These are phyloP conservation scores for Diaporthe humulicola DNA, from an alignment of 2,329 filamentous ascomycete species.

Conservation along the genomic window DNA sequence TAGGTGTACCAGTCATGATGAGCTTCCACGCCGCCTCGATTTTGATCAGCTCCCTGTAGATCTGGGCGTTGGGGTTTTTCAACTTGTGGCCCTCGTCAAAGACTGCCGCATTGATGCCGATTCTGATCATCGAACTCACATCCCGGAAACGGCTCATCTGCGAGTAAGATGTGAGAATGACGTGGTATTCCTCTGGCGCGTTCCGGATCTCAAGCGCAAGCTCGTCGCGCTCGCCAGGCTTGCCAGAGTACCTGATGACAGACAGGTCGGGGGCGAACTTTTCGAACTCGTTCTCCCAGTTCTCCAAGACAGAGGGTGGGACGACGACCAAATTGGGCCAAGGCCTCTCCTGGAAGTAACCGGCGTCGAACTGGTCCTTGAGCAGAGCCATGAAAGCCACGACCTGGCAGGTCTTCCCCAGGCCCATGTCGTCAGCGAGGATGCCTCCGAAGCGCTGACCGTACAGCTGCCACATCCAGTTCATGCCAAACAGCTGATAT, in stretches of 20 bases:
- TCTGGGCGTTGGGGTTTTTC: constrained; percentile 87
- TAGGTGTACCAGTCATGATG: constrained; percentile 88
- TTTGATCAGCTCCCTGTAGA: constrained; percentile 83
- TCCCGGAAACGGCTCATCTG: constrained; percentile 69
- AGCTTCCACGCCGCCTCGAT: constrained; percentile 88
- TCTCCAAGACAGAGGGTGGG: constrained; percentile 92
- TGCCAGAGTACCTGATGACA: constrained; percentile 79
- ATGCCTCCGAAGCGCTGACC: constrained; percentile 86
- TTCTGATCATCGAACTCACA: constrained; percentile 61
- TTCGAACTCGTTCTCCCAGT: constrained; percentile 93
- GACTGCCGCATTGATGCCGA: constrained; percentile 71
- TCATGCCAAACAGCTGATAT: constrained; percentile 93
- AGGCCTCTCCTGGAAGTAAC: constrained; percentile 52
- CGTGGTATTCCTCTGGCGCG: constrained; percentile 73
- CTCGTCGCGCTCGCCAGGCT: constrained; percentile 74
- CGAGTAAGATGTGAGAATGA: constrained; percentile 71
- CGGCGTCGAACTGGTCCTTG: constrained; percentile 69
- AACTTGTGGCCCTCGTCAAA: constrained; percentile 96
- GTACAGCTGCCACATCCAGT: constrained; percentile 92
- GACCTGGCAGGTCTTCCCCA: constrained; percentile 97
- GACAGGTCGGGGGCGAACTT: constrained; percentile 84
- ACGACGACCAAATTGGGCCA: constrained; percentile 89
- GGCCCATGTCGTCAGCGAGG: constrained; percentile 95
- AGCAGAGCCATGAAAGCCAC: constrained; percentile 92
- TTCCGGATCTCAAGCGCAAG: constrained; percentile 77